Conservation (phyloP, 2,329 filamentous ascomycete genomes). For the Arthrobotrys musiformis region DNA sequence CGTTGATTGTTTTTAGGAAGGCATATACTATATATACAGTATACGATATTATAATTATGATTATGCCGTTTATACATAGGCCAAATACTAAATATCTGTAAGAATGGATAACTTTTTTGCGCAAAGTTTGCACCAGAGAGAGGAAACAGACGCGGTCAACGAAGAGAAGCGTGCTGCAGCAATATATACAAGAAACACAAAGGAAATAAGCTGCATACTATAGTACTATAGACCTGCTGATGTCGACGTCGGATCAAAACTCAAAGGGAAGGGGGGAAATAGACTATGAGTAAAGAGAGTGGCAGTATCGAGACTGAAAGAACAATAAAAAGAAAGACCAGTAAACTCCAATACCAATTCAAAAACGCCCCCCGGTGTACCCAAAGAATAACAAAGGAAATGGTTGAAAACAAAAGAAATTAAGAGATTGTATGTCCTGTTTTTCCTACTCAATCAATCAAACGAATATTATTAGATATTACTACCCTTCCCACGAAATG, state of each 20-base stretch:
- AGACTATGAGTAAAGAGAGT: too few species aligned
- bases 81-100: background rate
- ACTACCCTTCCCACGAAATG: background rate
- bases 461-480: background rate
- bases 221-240: background rate
- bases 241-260: background rate
- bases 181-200: background rate
- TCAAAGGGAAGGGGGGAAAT: too few species aligned
- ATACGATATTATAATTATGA: background rate
- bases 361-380: background rate
- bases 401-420: background rate
- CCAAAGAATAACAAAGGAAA: background rate
- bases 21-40: too few species aligned
- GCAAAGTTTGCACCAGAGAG: background rate
- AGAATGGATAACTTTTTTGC: background rate
- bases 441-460: slow-evolving; percentile 8
- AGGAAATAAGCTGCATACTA: background rate
- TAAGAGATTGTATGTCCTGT: slow-evolving; percentile 6
- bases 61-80: background rate
- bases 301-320: too few species aligned
- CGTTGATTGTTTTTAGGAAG: too few species aligned
- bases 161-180: background rate
- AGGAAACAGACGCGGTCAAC: background rate
- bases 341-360: background rate
- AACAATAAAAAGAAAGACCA: background rate